Conservation (phyloP, 1,139 yeast genomes). For the Diutina rugosa region DNA sequence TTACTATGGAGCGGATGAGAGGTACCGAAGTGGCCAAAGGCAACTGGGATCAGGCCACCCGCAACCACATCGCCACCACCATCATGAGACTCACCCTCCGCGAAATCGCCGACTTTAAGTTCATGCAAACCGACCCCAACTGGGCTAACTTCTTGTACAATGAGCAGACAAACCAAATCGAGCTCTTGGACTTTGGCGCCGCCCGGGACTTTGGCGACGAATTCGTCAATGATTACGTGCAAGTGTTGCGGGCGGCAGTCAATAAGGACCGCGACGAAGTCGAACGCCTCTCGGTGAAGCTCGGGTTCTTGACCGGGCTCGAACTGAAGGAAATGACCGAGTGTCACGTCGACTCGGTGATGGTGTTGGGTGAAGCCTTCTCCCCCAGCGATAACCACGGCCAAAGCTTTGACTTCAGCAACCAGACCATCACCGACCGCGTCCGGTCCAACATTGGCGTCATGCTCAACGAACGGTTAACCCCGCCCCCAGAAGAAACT, state of each 20-base stretch:
- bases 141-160: constrained; percentile 97
- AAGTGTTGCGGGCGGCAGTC: constrained; percentile 68
- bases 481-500: constrained; percentile 98
- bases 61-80: constrained; percentile 70
- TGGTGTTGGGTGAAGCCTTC: constrained; percentile 91
- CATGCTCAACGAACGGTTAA: constrained; percentile 76
- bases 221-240: constrained; percentile 59
- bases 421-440: constrained; percentile 88
- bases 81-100: constrained; percentile 78
- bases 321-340: constrained; percentile 80
- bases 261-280: constrained; percentile 53
- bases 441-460: constrained; percentile 75
- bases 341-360: constrained; percentile 84
- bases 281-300: constrained; percentile 48
- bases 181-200: constrained; percentile 90
- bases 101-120: constrained; percentile 74
- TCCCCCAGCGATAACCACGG: constrained; percentile 37
- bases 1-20: constrained; percentile 82
- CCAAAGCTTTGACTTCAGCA: constrained; percentile 51
- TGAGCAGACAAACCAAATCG: constrained; percentile 49
- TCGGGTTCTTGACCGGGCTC: constrained; percentile 87
- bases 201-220: constrained; percentile 64
- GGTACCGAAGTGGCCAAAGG: constrained; percentile 80
- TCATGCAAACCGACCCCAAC: constrained; percentile 98
- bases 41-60: constrained; percentile 59